phyloP scores from a whole-genome alignment of 2,329 filamentous ascomycete species.

The Trichocomaceae sp. region DNA sequence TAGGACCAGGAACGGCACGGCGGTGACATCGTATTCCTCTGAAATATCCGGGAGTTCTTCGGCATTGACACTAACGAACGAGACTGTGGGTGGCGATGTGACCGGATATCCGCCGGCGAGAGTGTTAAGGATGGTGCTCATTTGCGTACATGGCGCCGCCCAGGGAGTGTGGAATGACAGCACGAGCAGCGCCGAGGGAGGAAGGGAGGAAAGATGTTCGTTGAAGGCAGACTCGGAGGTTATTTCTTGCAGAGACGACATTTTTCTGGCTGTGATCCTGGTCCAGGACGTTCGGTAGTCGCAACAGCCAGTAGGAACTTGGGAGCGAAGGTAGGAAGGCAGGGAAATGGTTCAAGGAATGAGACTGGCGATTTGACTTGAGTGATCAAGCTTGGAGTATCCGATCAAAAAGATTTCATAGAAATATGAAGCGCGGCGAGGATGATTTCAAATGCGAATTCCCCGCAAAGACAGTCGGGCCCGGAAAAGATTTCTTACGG shows the following conservation, averaged over 20 bases:
- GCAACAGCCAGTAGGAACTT: no score
- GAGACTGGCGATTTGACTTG: no score
- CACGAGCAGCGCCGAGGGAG: slow-evolving; percentile 66
- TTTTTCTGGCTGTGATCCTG: slow-evolving; percentile 33
- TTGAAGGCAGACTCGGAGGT: slow-evolving; percentile 67
- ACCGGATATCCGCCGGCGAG: slow-evolving; percentile 80
- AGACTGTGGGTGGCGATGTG: slow-evolving; percentile 58
- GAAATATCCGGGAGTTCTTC: slow-evolving; percentile 89
- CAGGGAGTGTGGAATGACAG: slow-evolving; percentile 95
- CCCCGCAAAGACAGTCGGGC: slow-evolving; percentile 2
- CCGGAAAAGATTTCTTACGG: slow-evolving; percentile 16
- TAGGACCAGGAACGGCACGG: slow-evolving; percentile 86
- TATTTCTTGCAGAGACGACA: slow-evolving; percentile 75
- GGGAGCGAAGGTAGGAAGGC: no score
- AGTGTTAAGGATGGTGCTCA: slow-evolving; percentile 76
- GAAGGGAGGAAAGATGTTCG: slow-evolving; percentile 58
- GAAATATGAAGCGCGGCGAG: neutral
- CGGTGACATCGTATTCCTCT: slow-evolving; percentile 88
- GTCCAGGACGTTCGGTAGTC: neutral
- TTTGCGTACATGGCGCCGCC: slow-evolving; percentile 93
- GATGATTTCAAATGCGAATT: neutral
- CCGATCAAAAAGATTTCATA: neutral
- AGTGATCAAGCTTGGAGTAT: neutral
- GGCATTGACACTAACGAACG: slow-evolving; percentile 87
- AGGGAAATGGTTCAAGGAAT: no score